Base-by-base conservation (phyloP, 345 rosid species). In the Schrenkiella parvula region DNA sequence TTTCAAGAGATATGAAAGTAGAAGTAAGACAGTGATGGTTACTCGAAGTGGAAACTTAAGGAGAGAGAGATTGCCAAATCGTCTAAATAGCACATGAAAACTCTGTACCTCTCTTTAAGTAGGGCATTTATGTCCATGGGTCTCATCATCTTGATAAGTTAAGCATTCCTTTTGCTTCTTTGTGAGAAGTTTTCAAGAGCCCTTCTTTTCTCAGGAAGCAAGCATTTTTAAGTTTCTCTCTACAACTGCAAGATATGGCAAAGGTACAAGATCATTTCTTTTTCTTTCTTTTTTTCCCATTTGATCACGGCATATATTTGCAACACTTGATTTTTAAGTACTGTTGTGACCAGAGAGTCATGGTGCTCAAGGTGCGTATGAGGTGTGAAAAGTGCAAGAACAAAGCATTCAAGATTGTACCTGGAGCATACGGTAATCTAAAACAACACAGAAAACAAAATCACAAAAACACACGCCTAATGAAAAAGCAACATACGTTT, bases 341-440 rank as follows among this genome's bases (percentile, higher is more conserved):
- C n/a, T n/a, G n/a, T n/a, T 37, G 17, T 66, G 28, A 66, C 18
- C 72, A 70, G 66, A 35, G 58, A 35, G 9, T 37, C 1, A 23
- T 70, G 5, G 64, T 46, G 26, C 13, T 58, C 18, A 46, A 34
- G 11, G 57, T 70, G 57, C 74, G 61, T 21, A 57, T 70, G 74
- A 57, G 46, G 37, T 70, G 74, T 57, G 57, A 46, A 21, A 58
- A 14, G 11, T 70, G 66, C 56, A 69, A 37, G 66, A 57, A 38
- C 44, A 56, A 56, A 56, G 66, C 74, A 14, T 21, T 69, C 47
- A 57, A 23, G 47, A 69, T 43, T 22, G 47, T 31, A 34, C 57
- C 56, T 13, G 13, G 12, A 69, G 18, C 73, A 13, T n/a, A 31
- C 25, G 65, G 73, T 69, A 68, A n/a, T 14, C 28, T 43, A 7